Base-by-base conservation (phyloP, 73 alveolate genomes). In the Uronychia binucleata region DNA sequence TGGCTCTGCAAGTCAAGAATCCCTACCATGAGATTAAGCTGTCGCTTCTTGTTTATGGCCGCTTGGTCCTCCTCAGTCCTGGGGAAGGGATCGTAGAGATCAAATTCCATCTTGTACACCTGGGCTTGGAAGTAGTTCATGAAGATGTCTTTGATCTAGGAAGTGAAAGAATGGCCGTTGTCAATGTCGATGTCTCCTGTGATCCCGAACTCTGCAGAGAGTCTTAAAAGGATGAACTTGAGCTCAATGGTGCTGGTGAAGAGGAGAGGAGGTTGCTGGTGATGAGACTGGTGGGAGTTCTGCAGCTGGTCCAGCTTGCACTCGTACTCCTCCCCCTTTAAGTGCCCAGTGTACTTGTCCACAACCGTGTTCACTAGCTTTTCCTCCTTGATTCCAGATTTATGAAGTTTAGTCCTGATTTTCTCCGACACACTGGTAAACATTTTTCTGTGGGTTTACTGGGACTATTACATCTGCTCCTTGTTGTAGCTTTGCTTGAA, bases 151-250 rank as follows among this genome's bases (percentile, higher is more conserved):
- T 84, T 35, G 29, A 90, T 78, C 29, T 79, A 81, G 58, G 84
- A 90, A 30, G 95, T 90, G 34, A 85, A 85, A 1, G 87, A 77
- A 31, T 90, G 95, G 25, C 95, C 95, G 46, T 86, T 83, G 77
- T 90, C 95, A 14, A 90, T 74, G 19, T 90, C 95, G 19, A 90
- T 28, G 77, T 90, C 95, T 26, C 95, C 95, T 1, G 90, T 85
- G 33, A 90, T 90, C 25, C 88, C 90, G 57, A 80, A 90, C 33
- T 85, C 90, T 46, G 35, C 35, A 31, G 91, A 84, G 26, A 90
- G 31, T 1, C 85, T 92, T 14, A 33, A 30, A 0, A 90, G 34
- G 60, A 57, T 31, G 33, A 77, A 26, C 57, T 87, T 87, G 1
- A 87, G 80, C 58, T 87, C 93, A 33, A 87, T 33, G 58, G n/a